Evolutionary conservation across 352 stramenopile genomes (phyloP), one percentile per base, ranked within the genome.

Genomic region (Globisporangium paddicum): DNA sequence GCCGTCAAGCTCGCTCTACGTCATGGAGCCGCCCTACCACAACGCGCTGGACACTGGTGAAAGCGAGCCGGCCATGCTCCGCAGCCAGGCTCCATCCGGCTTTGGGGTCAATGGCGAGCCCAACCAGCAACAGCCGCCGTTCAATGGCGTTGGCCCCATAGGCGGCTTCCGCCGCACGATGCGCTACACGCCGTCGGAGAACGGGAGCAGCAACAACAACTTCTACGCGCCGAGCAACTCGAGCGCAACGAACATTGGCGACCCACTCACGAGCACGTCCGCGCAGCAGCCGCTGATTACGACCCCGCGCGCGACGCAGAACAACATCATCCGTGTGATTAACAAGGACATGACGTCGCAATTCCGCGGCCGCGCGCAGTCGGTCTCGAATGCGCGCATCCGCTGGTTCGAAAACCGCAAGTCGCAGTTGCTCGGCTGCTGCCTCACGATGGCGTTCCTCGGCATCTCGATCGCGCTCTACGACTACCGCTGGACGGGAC

Each of bases 341-440:
- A 89, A 95, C 72, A 95, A 95, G 67, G 86, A 95, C 60, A 91
- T 95, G 82, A 90, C 83, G 38, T 63, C 84, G 44, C 82, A 95
- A 62, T 95, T 95, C 66, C 80, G 82, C 21, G 86, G 86, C 19
- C 82, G 83, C 30, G 73, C 80, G 48, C 80, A 89, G 60, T 90
- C 80, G 18, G 72, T 73, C 7, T 72, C 82, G 23, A 79, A 90
- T 44, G 74, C 79, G 54, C 82, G 81, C 38, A 92, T 95, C 57
- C 77, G 77, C 49, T 95, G 86, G 86, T 93, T 95, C 48, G 86
- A 95, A 66, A 95, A 95, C 62, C 80, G 86, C 19, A 95, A 95
- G 70, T 93, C 82, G 40, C 86, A 95, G 66, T 53, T 95, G 25
- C 80, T 95, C 9, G 86, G 86, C 11, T 91, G 82, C 66, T 93